Conservation (phyloP, 2,329 filamentous ascomycete species). For the Aspergillus spinulosporus region DNA sequence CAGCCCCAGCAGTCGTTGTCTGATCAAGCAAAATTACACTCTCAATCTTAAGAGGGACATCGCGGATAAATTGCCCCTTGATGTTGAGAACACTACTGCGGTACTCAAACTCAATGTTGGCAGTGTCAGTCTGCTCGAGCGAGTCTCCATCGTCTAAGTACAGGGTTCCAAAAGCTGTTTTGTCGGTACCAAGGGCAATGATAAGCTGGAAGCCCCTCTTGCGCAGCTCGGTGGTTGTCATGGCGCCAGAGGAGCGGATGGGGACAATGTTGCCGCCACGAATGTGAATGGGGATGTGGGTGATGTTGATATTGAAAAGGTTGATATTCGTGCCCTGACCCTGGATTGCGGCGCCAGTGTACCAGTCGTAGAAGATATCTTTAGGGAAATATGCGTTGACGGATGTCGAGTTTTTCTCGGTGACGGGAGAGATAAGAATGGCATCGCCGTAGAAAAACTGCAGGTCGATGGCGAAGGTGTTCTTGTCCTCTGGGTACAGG, state of each 20-base stretch:
- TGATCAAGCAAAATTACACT: constrained; percentile 33
- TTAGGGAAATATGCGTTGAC: constrained; percentile 59
- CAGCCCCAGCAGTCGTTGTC: constrained; percentile 10
- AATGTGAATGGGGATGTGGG: constrained; percentile 63
- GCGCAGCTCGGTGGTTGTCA: constrained; percentile 61
- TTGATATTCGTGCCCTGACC: constrained; percentile 50
- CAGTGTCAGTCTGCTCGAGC: constrained; percentile 58
- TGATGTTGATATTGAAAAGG: constrained; percentile 49
- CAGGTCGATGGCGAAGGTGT: constrained; percentile 53
- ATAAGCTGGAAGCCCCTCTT: constrained; percentile 69
- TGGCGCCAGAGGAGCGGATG: constrained; percentile 53
- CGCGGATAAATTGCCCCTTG: constrained; percentile 31
- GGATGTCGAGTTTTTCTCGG: constrained; percentile 52
- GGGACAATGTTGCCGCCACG: constrained; percentile 63
- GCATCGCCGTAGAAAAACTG: constrained; percentile 63
- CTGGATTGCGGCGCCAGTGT: constrained; percentile 50
- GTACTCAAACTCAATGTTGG: constrained; percentile 62
- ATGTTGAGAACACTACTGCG: constrained; percentile 46
- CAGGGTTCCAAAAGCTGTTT: constrained; percentile 64
- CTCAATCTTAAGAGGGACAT: constrained; percentile 33
- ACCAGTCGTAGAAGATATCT: constrained; percentile 63
- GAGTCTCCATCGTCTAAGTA: constrained; percentile 78
- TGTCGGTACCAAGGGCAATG: constrained; percentile 64
- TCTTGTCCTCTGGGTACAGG: constrained; percentile 61
- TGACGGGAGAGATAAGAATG: constrained; percentile 59